Conservation (phyloP, 176 grass and related monocot species). For the Ananas comosus region DNA sequence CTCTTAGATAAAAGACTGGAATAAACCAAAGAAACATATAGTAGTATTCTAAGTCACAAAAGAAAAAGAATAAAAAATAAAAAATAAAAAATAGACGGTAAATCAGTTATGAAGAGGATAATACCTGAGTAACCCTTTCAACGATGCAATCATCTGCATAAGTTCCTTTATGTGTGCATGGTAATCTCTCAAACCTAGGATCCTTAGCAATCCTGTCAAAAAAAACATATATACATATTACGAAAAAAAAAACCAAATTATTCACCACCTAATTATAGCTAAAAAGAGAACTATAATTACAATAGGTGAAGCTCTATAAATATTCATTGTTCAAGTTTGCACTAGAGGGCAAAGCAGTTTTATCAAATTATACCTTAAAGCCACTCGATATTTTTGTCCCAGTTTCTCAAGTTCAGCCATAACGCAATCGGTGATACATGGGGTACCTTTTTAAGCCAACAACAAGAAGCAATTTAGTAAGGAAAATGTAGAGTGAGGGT, state of each 20-base stretch:
- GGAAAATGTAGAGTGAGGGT: background rate
- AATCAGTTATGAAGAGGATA: conserved; percentile 4
- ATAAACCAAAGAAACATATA: background rate
- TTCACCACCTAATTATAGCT: background rate
- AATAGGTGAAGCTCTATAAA: background rate
- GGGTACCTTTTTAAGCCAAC: conserved; percentile 50
- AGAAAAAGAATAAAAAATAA: background rate
- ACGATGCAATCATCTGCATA: conserved; percentile 98
- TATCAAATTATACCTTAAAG: conserved; percentile 49
- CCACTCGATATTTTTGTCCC: conserved; percentile 86
- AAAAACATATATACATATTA: background rate
- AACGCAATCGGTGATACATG: conserved; percentile 86
- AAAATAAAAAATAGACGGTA: background rate
- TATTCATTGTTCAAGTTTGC: background rate
- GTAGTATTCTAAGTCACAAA: background rate
- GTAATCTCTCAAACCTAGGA: conserved; percentile 82
- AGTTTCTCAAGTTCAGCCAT: conserved; percentile 97
- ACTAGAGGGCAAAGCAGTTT: background rate
- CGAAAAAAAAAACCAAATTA: conserved; percentile 20
- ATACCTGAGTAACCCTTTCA: conserved; percentile 87
- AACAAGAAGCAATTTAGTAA: conserved; percentile 7
- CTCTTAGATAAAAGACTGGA: too few relatives aligned
- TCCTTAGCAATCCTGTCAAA: conserved; percentile 79
- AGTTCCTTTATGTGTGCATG: conserved; percentile 93
- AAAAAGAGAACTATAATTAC: background rate